These are phyloP conservation scores for Datura wrightii DNA, from an alignment of 257 asterid genomes.

Conservation along the genomic window DNA sequence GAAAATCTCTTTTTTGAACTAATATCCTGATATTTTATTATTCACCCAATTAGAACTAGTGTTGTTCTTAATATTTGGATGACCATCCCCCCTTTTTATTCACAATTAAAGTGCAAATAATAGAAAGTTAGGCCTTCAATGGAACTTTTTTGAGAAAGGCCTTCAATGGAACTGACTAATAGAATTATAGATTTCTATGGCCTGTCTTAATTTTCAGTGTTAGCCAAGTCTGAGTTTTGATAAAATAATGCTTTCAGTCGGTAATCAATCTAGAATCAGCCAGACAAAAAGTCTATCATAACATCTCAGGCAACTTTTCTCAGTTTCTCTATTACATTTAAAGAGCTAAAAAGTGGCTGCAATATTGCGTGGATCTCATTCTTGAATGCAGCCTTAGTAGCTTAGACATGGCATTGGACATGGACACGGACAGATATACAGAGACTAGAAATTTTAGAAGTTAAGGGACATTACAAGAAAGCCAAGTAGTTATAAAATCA, in stretches of 20 bases:
- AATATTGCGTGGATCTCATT: not conserved
- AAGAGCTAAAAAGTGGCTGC: not conserved
- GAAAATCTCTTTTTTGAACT: not conserved
- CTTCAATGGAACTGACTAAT: not conserved
- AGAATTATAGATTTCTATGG: not conserved
- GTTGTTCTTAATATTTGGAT: not conserved
- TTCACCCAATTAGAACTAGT: not conserved
- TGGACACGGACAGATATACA: not conserved
- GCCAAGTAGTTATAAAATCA: not conserved
- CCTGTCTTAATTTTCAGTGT: not conserved
- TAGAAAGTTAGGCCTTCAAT: not conserved
- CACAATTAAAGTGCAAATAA: not conserved
- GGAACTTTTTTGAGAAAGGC: too few relatives aligned
- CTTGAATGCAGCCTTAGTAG: slow-evolving; percentile 19
- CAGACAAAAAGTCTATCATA: not conserved
- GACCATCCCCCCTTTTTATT: not conserved
- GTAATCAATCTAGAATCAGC: not conserved
- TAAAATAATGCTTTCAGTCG: not conserved
- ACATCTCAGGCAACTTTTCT: too few relatives aligned
- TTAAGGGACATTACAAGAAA: not conserved
- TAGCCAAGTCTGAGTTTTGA: not conserved
- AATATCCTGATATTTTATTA: not conserved
- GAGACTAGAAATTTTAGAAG: not conserved
- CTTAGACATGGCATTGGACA: not conserved
- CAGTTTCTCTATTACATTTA: not conserved